Conservation (phyloP, 768 basidiomycete species). For the Rhodosporidiobolus odoratus region DNA sequence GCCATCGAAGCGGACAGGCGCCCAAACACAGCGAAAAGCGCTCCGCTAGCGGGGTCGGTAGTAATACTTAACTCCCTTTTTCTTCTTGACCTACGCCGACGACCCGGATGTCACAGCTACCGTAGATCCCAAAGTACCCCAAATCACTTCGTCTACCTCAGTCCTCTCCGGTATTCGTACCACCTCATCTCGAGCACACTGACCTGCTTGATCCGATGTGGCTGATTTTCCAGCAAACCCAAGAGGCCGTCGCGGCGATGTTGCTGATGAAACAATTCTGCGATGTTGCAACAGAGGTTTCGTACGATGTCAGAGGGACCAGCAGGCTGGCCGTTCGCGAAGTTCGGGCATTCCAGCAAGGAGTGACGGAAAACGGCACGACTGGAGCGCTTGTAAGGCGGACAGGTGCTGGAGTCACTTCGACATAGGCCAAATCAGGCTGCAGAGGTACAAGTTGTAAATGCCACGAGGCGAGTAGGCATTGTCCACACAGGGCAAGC, state of each 20-base stretch:
- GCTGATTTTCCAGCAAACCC: not conserved
- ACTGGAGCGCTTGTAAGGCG: no score
- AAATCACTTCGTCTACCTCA: not conserved
- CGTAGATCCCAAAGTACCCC: not conserved
- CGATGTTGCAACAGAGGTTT: not conserved
- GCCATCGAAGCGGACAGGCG: no score
- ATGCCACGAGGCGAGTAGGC: not conserved
- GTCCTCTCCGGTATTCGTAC: not conserved
- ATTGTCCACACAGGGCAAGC: not conserved
- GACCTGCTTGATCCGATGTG: not conserved
- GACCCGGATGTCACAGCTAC: no score
- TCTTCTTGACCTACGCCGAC: no score
- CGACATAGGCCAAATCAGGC: not conserved
- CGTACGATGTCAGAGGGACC: not conserved
- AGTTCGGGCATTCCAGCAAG: no score
- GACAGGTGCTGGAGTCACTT: no score
- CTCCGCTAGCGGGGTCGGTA: no score
- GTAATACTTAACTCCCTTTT: no score
- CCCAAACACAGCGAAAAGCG: no score
- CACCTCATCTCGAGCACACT: not conserved
- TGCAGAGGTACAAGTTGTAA: not conserved
- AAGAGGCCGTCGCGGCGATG: constrained; percentile 2
- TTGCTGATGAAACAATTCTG: not conserved
- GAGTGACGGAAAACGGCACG: no score
- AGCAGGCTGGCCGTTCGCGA: no score